A percentile compares a stretch with the other conserved stretches of the same genome.
These are phyloP conservation scores for Mycena albidolilacea DNA, from an alignment of 768 basidiomycete species.

Conservation along the genomic window DNA sequence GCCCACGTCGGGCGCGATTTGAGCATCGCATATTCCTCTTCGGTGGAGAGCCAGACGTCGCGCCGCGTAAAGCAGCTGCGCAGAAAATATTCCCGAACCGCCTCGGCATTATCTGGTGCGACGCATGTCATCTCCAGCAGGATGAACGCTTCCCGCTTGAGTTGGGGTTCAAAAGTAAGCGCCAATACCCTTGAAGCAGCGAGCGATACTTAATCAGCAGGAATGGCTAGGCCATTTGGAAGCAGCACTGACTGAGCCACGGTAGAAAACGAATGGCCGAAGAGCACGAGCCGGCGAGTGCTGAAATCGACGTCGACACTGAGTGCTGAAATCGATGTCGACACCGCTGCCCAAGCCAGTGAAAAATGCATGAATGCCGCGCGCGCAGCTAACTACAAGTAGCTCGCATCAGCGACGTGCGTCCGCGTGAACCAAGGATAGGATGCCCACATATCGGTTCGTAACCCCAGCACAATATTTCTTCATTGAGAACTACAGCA, in stretches of 20 bases:
- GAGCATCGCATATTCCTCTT: constrained; percentile 60
- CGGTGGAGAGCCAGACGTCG: constrained; percentile 67
- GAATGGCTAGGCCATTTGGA: too few relatives aligned
- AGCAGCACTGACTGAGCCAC: too few relatives aligned
- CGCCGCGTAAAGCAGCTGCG: constrained; percentile 45
- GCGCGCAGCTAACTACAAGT: constrained; percentile 59
- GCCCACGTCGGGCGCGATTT: constrained; percentile 58
- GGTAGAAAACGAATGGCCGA: too few relatives aligned
- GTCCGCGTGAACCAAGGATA: neutral
- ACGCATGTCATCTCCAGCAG: constrained; percentile 63
- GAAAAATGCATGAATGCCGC: constrained; percentile 58
- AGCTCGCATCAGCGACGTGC: neutral
- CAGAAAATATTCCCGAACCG: too few relatives aligned
- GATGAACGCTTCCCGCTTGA: constrained; percentile 57
- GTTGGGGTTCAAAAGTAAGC: constrained; percentile 55
- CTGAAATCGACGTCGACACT: too few relatives aligned
- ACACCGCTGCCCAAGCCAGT: too few relatives aligned
- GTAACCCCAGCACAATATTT: constrained; percentile 57
- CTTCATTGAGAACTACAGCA: constrained; percentile 63
- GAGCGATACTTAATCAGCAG: too few relatives aligned
- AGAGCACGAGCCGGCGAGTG: too few relatives aligned
- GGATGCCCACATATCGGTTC: constrained; percentile 56
- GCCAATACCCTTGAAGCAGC: constrained; percentile 54
- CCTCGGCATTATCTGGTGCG: too few relatives aligned
- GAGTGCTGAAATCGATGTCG: too few relatives aligned